Percentiles rank a stretch among this genome's conserved stretches.
phyloP scores from a whole-genome alignment of 2,329 filamentous ascomycete genomes.

The Neofusicoccum parvum region DNA sequence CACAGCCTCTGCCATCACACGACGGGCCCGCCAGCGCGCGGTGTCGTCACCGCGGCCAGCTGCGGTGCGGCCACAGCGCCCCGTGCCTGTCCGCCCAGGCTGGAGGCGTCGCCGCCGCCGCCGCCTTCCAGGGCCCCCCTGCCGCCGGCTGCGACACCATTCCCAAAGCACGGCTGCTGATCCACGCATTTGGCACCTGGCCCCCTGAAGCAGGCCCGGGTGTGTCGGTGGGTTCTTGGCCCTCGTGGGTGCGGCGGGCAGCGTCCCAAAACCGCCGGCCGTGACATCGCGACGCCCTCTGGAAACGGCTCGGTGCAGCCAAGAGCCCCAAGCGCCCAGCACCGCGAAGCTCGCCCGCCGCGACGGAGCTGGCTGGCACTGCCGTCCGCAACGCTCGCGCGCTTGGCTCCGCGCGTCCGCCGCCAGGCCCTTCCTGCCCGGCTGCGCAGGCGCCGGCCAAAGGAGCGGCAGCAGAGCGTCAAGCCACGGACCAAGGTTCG shows the following conservation, averaged over 20 bases:
- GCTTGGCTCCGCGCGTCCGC: neutral
- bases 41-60: neutral
- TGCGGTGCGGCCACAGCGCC: neutral
- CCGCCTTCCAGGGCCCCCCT: neutral
- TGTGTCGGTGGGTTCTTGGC: neutral
- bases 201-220: constrained; percentile 9
- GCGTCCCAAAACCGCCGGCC: neutral
- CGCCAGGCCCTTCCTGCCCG: neutral
- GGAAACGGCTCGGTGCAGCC: neutral
- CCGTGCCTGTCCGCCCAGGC: neutral
- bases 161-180: neutral
- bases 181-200: neutral
- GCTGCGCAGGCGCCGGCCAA: too few relatives aligned
- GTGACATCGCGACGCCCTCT: neutral
- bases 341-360: neutral
- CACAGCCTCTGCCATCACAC: neutral
- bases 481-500: neutral
- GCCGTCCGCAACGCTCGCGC: neutral
- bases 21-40: neutral
- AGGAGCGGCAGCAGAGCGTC: neutral
- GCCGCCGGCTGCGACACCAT: neutral
- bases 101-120: neutral
- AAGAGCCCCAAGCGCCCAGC: neutral
- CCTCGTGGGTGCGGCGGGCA: constrained; percentile 7
- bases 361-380: neutral